phyloP scores from a whole-genome alignment of 2,329 filamentous ascomycete genomes.

The Ceratocystis alfenasii region DNA sequence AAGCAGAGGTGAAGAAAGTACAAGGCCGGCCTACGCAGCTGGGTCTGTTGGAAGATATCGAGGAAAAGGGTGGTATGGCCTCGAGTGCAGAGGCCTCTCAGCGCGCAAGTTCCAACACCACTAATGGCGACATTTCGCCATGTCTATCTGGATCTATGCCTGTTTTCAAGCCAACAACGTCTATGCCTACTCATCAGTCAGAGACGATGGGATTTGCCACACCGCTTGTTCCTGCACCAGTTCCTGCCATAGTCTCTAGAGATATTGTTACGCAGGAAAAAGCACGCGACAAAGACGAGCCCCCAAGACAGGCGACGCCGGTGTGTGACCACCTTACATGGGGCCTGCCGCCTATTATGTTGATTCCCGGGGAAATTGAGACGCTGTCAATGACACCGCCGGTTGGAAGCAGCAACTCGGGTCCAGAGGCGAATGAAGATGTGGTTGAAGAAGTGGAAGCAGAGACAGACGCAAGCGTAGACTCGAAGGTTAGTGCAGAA shows the following conservation, averaged over 20 bases:
- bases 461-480: neutral
- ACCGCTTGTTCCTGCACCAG: neutral
- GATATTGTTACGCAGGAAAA: neutral
- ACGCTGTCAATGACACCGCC: neutral
- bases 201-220: neutral
- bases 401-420: neutral
- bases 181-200: neutral
- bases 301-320: neutral
- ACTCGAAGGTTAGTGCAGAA: neutral
- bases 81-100: neutral
- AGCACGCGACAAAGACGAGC: neutral
- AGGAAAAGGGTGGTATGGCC: neutral
- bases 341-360: conserved; percentile 5
- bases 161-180: neutral
- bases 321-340: conserved; percentile 2
- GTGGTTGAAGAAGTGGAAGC: no score
- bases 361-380: neutral
- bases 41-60: neutral
- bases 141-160: neutral
- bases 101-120: conserved; percentile 1
- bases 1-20: neutral
- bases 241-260: neutral
- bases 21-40: neutral
- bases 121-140: neutral
- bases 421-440: neutral